Conservation (phyloP, 305 asterid species). For the Fraxinus baroniana region DNA sequence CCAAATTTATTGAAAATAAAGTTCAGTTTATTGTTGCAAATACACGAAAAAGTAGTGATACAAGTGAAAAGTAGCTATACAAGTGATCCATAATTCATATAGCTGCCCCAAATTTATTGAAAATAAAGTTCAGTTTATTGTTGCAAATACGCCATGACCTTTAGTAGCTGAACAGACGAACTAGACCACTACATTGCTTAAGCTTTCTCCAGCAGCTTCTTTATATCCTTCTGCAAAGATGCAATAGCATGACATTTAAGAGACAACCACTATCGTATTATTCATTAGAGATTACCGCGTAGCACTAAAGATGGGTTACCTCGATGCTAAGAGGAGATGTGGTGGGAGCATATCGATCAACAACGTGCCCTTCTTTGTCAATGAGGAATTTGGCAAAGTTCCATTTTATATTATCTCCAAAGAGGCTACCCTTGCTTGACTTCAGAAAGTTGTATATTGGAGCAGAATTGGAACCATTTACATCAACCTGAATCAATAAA, state of each 20-base stretch:
- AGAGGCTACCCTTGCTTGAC: conserved; percentile 65
- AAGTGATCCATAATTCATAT: background rate
- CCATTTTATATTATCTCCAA: conserved; percentile 80
- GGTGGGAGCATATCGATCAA: conserved; percentile 91
- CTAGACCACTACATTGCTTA: conserved; percentile 14
- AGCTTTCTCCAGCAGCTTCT: conserved; percentile 65
- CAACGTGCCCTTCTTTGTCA: conserved; percentile 72
- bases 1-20: background rate
- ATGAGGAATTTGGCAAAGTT: conserved; percentile 76
- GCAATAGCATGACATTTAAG: background rate
- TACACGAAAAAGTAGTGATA: background rate
- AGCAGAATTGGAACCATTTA: conserved; percentile 68
- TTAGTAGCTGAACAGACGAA: background rate
- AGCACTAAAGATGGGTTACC: conserved; percentile 35
- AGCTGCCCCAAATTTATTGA: background rate
- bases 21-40: background rate
- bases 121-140: background rate
- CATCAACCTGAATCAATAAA: conserved; percentile 58
- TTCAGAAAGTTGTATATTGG: conserved; percentile 79
- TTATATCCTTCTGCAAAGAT: conserved; percentile 61
- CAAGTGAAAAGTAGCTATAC: background rate
- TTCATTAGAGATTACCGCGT: background rate
- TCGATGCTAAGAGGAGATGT: conserved; percentile 88
- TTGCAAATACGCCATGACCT: background rate
- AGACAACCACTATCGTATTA: background rate